Evolutionary conservation across 768 basidiomycete species (phyloP), one percentile per base, ranked within the genome.

Genomic region (Leccinum subgranulosum): DNA sequence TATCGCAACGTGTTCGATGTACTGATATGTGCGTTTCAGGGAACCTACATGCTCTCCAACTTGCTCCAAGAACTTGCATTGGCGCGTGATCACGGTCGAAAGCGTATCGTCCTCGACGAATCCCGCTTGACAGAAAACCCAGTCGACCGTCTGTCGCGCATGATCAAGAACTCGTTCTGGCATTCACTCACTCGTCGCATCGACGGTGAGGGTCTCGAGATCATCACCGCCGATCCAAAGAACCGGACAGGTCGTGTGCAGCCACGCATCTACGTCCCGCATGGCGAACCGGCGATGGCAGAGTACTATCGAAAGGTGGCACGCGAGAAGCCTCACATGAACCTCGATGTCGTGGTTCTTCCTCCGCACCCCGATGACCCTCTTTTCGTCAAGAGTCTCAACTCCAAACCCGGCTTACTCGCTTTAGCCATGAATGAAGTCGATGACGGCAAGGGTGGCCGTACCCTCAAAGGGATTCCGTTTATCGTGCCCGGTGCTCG

Each of bases 41-140:
- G 97, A 43, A 98, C 90, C n/a, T 99, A 98, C 75, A 98, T 98
- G 96, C 80, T 99, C 48, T 98, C 96, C 12, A 98, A 98, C 74
- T 84, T 99, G 25, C 81, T 99, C n/a, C 96, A 99, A 78, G 96
- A 99, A 71, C 87, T 99, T 49, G 96, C 96, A 3, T 84, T 98
- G 21, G 96, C 97, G 6, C 86, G 93, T 9, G 96, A 98, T 69
- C 94, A 96, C 73, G 88, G 90, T 61, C 81, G 94, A 56, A 96
- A 96, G 75, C 90, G 94, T 8, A 97, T 99, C 69, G 93, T 99
- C 19, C 86, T 99, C n/a, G 97, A 99, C 65, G 97, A 99, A 73
- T 87, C 93, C n/a, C 90, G 96, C 60, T 80, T 99, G 51, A 92
- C 91, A 0, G 96, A 99, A 76, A 98, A 98, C 70, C 96, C 96